Evolutionary conservation across 306 rosid genomes (phyloP).

Genomic region (Trichosanthes cucumerina): DNA sequence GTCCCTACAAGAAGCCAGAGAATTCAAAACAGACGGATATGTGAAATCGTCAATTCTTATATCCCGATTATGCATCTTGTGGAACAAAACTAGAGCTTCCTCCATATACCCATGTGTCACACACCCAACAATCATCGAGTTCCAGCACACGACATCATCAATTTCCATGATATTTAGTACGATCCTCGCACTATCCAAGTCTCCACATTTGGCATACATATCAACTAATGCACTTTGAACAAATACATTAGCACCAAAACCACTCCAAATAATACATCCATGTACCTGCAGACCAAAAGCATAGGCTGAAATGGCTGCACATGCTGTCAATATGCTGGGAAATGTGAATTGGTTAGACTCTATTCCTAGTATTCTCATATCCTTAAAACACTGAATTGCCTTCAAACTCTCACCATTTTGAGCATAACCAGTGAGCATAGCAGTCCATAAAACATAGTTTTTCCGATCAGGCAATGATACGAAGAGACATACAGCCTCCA

Average conservation of each 20-base stretch:
- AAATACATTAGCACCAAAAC: conserved; percentile 55
- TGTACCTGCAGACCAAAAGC: conserved; percentile 76
- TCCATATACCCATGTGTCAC: conserved; percentile 46
- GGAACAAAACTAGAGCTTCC: conserved; percentile 59
- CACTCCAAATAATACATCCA: conserved; percentile 48
- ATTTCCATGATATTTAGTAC: conserved; percentile 49
- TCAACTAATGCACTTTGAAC: conserved; percentile 82
- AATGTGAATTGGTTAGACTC: conserved; percentile 69
- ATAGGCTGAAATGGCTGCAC: conserved; percentile 38
- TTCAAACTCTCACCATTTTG: conserved; percentile 52
- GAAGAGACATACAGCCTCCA: conserved; percentile 58
- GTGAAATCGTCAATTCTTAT: conserved; percentile 70
- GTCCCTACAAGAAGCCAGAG: conserved; percentile 32
- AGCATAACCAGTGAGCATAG: conserved; percentile 90
- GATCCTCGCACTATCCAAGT: conserved; percentile 37
- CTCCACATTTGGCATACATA: conserved; percentile 81
- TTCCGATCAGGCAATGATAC: conserved; percentile 31
- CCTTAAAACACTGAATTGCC: conserved; percentile 54
- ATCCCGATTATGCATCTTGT: conserved; percentile 54
- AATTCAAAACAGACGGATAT: conserved; percentile 67
- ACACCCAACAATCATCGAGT: conserved; percentile 83
- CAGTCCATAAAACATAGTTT: conserved; percentile 67
- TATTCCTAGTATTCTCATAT: conserved; percentile 41
- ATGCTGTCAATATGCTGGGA: conserved; percentile 76
- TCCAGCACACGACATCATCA: conserved; percentile 71